Percentiles rank a stretch among this genome's conserved stretches.
Evolutionary conservation across 1,284 basidiomycete species (phyloP).

Genomic region (Cryptococcus sp.): DNA sequence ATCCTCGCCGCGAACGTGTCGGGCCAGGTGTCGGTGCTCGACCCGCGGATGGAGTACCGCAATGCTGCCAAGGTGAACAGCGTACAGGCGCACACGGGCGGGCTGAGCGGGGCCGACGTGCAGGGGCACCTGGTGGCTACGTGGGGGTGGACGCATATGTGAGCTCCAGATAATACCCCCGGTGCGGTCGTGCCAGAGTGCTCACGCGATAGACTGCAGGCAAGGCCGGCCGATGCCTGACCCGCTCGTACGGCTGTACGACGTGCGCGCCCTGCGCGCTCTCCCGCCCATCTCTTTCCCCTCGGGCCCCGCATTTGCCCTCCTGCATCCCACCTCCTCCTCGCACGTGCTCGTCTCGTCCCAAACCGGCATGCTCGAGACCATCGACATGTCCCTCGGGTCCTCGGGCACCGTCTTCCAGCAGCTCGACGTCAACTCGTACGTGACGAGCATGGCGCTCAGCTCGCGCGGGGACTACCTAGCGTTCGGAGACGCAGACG

Average conservation of each 20-base stretch:
- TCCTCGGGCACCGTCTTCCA: slow-evolving; percentile 49
- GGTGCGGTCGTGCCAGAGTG: neutral
- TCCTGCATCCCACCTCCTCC: slow-evolving; percentile 73
- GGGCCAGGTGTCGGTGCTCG: slow-evolving; percentile 78
- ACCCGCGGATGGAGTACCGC: slow-evolving; percentile 62
- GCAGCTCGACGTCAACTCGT: slow-evolving; percentile 60
- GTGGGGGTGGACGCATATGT: slow-evolving; percentile 83
- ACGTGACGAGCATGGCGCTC: slow-evolving; percentile 74
- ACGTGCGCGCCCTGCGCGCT: slow-evolving; percentile 75
- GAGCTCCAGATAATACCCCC: slow-evolving; percentile 11
- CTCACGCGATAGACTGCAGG: slow-evolving; percentile 51
- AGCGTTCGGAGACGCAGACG: slow-evolving; percentile 87
- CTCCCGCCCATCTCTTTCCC: slow-evolving; percentile 79
- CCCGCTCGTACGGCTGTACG: slow-evolving; percentile 88
- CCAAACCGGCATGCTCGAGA: slow-evolving; percentile 80
- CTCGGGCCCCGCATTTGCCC: slow-evolving; percentile 80
- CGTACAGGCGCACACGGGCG: slow-evolving; percentile 73
- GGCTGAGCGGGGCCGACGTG: slow-evolving; percentile 76
- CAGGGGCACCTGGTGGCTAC: slow-evolving; percentile 76
- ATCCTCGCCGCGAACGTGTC: slow-evolving; percentile 76
- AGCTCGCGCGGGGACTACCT: slow-evolving; percentile 85
- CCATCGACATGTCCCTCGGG: slow-evolving; percentile 81
- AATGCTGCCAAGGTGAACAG: slow-evolving; percentile 53
- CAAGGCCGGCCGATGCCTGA: slow-evolving; percentile 86
- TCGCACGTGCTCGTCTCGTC: slow-evolving; percentile 78